phyloP scores from a whole-genome alignment of 495 filamentous ascomycete species.

The Trichodelitschia bisporula region DNA sequence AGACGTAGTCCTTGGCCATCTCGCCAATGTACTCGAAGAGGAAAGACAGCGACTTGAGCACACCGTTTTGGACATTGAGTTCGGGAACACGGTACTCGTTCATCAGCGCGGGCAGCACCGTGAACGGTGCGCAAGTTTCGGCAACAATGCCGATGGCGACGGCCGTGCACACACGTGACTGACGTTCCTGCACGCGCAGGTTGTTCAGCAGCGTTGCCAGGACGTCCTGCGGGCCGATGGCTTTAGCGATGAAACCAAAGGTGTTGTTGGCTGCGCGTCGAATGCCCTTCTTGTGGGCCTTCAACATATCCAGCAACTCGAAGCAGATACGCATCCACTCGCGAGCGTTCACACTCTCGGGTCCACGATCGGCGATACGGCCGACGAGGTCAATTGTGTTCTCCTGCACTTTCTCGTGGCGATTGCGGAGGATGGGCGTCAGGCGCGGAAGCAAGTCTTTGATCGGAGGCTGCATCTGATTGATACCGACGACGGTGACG shows the following conservation, averaged over 20 bases:
- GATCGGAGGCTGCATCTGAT: slow-evolving; percentile 97
- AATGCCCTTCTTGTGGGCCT: slow-evolving; percentile 98
- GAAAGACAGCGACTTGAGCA: slow-evolving; percentile 91
- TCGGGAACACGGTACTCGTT: slow-evolving; percentile 98
- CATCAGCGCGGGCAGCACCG: slow-evolving; percentile 96
- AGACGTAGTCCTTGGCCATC: slow-evolving; percentile 99
- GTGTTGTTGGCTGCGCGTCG: slow-evolving; percentile 98
- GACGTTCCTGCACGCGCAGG: slow-evolving; percentile 86
- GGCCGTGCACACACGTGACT: slow-evolving; percentile 93
- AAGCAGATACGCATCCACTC: slow-evolving; percentile 99
- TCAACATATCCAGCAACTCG: slow-evolving; percentile 96
- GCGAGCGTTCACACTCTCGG: slow-evolving; percentile 83
- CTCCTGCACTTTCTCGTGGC: slow-evolving; percentile 98
- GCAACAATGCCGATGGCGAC: slow-evolving; percentile 99
- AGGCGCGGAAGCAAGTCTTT: slow-evolving; percentile 86
- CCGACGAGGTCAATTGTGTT: slow-evolving; percentile 99
- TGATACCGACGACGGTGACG: slow-evolving; percentile 95
- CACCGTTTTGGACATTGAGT: slow-evolving; percentile 96
- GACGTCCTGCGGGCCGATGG: slow-evolving; percentile 95
- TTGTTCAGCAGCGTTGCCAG: slow-evolving; percentile 92
- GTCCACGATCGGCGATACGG: slow-evolving; percentile 91
- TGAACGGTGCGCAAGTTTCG: slow-evolving; percentile 97
- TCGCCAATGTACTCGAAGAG: slow-evolving; percentile 98
- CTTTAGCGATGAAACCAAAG: slow-evolving; percentile 98
- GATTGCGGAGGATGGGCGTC: slow-evolving; percentile 89